Evolutionary conservation across 805 yeast genomes (phyloP).

Genomic region (Ogataea trehalophila): DNA sequence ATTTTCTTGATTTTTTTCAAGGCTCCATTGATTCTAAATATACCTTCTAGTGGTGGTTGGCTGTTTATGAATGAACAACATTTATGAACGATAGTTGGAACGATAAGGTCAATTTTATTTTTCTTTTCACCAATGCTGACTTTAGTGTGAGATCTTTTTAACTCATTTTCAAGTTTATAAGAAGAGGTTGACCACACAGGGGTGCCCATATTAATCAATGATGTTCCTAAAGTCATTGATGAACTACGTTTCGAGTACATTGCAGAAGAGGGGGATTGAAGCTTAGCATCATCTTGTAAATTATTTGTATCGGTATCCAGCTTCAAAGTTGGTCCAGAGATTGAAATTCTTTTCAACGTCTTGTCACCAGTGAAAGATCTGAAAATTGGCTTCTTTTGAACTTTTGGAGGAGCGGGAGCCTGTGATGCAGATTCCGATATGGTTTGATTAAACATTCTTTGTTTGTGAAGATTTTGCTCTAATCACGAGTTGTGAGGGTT

Average conservation of each 20-base stretch:
- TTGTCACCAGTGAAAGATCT: slow-evolving; percentile 14
- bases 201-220: slow-evolving; percentile 1
- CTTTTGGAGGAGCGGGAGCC: not conserved
- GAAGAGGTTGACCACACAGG: slow-evolving; percentile 7
- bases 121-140: slow-evolving; percentile 2
- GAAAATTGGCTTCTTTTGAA: slow-evolving; percentile 15
- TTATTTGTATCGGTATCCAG: slow-evolving; percentile 4
- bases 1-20: slow-evolving; percentile 29
- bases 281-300: no score
- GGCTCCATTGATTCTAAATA: slow-evolving; percentile 35
- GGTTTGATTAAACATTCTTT: not conserved
- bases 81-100: slow-evolving; percentile 29
- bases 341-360: slow-evolving; percentile 8
- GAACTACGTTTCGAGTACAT: slow-evolving; percentile 4
- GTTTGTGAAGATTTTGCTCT: not conserved
- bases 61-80: slow-evolving; percentile 27
- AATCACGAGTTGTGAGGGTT: not conserved
- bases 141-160: slow-evolving; percentile 13
- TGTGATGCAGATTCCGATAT: not conserved
- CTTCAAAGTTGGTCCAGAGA: slow-evolving; percentile 11
- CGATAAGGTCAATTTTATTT: slow-evolving; percentile 9
- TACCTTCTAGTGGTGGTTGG: slow-evolving; percentile 28
- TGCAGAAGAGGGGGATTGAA: not conserved
- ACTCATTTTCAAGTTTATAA: slow-evolving; percentile 20
- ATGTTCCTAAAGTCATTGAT: slow-evolving; percentile 4